Evolutionary conservation across 1,284 basidiomycete species (phyloP), one percentile per base, ranked within the genome.

Genomic region (Garcileccinum viscosum): DNA sequence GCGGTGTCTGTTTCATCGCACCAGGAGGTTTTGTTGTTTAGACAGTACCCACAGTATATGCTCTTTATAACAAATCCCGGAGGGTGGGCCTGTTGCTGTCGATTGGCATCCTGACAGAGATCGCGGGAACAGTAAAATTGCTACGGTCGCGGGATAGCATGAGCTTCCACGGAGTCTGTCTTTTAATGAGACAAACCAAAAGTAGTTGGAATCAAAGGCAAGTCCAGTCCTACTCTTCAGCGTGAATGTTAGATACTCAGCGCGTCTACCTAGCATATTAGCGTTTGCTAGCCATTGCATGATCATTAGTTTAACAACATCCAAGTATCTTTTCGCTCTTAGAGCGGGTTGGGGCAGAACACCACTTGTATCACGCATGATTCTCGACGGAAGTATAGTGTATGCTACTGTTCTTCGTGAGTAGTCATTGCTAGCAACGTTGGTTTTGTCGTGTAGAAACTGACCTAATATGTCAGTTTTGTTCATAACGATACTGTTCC

Each of bases 221-320:
- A 70, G 74, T 65, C 24, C 27, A 3, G 24, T 5, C 59, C 8
- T 24, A 1, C 11, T 33, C 22, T 62, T 56, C 24, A 5, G 35
- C 40, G 56, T 7, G 9, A 37, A 8, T 61, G 35, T n/a, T 40
- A 8, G n/a, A 35, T 62, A 22, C 27, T 40, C 8, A 63, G 12
- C 22, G 27, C 17, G 11, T 37, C 42, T 58, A 7, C 32, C 22
- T 62, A 78, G 75, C 37, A 32, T 69, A 33, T 38, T 76, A n/a
- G 32, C 24, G 2, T 64, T 78, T 30, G 30, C 22, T 4, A 67
- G 74, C 22, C 75, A 76, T 53, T 79, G 73, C n/a, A 62, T 56
- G 7, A 27, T 76, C 17, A 47, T 78, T 14, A 9, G 59, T 33
- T 42, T 79, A 66, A 72, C 69, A 24, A 38, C 63, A 38, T 65